These are phyloP conservation scores for Piper longum DNA, from an alignment of 164 flowering plant species.

Conservation along the genomic window DNA sequence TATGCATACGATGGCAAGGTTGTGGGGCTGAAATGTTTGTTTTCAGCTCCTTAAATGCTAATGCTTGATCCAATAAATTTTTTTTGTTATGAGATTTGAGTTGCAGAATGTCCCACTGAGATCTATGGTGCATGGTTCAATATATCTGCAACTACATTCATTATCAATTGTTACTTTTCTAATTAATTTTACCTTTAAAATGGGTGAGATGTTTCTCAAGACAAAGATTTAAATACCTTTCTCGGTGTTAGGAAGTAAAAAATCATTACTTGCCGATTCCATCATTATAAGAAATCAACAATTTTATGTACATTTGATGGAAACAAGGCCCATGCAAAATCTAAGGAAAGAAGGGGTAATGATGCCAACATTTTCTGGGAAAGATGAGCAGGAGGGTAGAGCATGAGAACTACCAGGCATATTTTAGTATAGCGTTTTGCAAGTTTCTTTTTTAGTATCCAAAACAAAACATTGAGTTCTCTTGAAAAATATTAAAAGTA, in stretches of 20 bases:
- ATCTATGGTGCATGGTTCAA: neutral
- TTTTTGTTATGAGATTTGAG: too few species aligned
- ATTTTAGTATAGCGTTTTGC: too few species aligned
- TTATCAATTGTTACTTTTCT: neutral
- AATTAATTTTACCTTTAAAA: neutral
- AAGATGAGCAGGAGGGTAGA: neutral
- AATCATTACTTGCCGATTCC: neutral
- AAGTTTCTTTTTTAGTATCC: too few species aligned
- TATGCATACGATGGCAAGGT: neutral
- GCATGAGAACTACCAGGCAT: neutral
- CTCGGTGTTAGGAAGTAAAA: too few species aligned
- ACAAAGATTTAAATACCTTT: too few species aligned
- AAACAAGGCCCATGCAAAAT: neutral
- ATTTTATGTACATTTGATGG: neutral
- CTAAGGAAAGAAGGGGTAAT: neutral
- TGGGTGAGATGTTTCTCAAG: neutral
- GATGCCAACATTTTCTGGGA: neutral
- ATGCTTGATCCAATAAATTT: too few species aligned
- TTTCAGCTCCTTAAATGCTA: neutral
- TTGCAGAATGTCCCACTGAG: neutral
- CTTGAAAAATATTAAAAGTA: too few species aligned
- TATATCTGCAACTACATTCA: too few species aligned
- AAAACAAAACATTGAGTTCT: neutral
- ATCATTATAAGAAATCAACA: neutral
- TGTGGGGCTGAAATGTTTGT: neutral